Conservation (phyloP, 192 early-diverging fungal genomes). For the Backusella mclennaniae region DNA sequence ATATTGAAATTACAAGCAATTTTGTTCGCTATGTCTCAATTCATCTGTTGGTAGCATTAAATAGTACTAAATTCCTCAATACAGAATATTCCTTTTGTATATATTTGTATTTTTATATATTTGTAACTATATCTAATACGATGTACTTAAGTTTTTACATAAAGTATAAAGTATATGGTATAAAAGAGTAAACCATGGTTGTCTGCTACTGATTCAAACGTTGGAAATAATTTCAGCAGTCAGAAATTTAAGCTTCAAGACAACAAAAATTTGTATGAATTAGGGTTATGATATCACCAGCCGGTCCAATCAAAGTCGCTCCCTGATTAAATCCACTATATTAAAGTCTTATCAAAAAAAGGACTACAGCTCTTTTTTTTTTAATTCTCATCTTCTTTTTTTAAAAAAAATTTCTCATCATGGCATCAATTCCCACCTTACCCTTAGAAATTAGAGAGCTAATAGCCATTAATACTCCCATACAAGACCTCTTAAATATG, state of each 20-base stretch:
- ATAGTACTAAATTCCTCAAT: background rate
- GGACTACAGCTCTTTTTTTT: background rate
- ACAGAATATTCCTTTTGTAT: background rate
- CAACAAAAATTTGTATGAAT: constrained; percentile 5
- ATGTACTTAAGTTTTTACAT: background rate
- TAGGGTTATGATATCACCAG: background rate
- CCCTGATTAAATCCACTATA: background rate
- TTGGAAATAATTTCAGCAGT: background rate
- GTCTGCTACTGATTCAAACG: background rate
- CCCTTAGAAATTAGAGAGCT: constrained; percentile 8
- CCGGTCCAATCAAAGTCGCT: background rate
- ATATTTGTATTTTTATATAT: background rate
- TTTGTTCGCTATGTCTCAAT: background rate
- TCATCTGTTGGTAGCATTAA: background rate
- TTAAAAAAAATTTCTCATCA: background rate
- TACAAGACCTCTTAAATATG: background rate
- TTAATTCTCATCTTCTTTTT: background rate
- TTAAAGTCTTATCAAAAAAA: background rate
- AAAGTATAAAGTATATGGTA: background rate
- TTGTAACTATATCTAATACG: background rate
- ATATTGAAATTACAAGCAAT: background rate
- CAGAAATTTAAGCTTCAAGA: constrained; percentile 1
- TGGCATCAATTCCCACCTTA: background rate
- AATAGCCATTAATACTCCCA: background rate
- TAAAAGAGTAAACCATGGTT: background rate